Evolutionary conservation across 2,329 filamentous ascomycete genomes (phyloP).

Genomic region (Bimuria novae-zelandiae): DNA sequence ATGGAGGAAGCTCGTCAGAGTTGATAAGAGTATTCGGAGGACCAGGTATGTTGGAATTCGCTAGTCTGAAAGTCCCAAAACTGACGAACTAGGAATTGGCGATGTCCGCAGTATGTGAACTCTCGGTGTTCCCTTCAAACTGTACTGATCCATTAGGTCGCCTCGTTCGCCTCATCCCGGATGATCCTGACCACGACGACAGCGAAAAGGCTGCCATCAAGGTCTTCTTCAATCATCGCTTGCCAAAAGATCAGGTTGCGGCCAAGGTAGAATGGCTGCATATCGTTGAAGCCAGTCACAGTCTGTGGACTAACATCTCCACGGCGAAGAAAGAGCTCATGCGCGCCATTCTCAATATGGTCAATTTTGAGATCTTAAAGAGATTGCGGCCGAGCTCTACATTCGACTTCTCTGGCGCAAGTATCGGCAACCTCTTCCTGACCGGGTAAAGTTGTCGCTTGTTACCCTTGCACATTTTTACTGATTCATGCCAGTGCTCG

Average conservation of each 20-base stretch:
- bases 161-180: slow-evolving; percentile 86
- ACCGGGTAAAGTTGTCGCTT: slow-evolving; percentile 49
- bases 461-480: neutral
- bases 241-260: slow-evolving; percentile 63
- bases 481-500: slow-evolving; percentile 64
- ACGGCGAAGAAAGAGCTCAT: slow-evolving; percentile 58
- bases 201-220: slow-evolving; percentile 72
- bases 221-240: slow-evolving; percentile 82
- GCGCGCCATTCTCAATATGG: slow-evolving; percentile 54
- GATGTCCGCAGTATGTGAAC: slow-evolving; percentile 70
- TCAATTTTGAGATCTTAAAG: slow-evolving; percentile 57
- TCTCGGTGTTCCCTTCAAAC: neutral
- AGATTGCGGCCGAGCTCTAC: slow-evolving; percentile 51
- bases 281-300: slow-evolving; percentile 81
- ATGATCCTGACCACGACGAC: slow-evolving; percentile 56
- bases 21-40: slow-evolving; percentile 93
- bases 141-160: slow-evolving; percentile 62
- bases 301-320: slow-evolving; percentile 67
- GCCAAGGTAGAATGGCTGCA: slow-evolving; percentile 84
- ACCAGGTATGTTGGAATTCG: slow-evolving; percentile 66
- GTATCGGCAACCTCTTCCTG: slow-evolving; percentile 57
- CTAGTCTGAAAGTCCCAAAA: neutral
- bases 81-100: slow-evolving; percentile 59
- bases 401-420: slow-evolving; percentile 56
- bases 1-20: slow-evolving; percentile 92